Evolutionary conservation across 345 rosid species (phyloP).

Genomic region (Eucalyptus pauciflora): DNA sequence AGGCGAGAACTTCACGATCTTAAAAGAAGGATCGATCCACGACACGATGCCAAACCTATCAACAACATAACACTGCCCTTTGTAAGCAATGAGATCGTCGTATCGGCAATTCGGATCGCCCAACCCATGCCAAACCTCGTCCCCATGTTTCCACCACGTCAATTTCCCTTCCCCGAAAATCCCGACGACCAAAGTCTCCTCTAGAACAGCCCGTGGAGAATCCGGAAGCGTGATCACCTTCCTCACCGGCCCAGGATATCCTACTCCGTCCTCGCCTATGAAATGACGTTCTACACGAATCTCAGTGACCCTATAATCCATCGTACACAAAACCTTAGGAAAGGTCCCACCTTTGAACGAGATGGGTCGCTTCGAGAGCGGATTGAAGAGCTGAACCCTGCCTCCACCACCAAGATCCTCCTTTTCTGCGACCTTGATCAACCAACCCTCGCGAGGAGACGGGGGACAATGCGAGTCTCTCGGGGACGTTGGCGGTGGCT

Average conservation of each 20-base stretch:
- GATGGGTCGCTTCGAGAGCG: background rate
- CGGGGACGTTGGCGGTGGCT: background rate
- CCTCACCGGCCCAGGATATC: background rate
- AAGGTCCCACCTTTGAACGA: background rate
- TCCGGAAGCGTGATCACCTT: background rate
- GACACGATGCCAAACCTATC: background rate
- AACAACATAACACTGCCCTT: slow-evolving; percentile 3
- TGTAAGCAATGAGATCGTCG: background rate
- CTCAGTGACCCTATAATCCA: slow-evolving; percentile 2
- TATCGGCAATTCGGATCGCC: background rate
- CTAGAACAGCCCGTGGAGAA: background rate
- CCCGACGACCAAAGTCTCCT: background rate
- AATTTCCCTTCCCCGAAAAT: background rate
- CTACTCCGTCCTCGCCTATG: background rate
- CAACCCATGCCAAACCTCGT: background rate
- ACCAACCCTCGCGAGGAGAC: background rate
- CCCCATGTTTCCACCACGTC: background rate
- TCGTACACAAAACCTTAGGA: background rate
- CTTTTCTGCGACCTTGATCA: background rate
- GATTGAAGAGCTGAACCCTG: background rate
- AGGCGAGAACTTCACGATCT: background rate
- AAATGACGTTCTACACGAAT: background rate
- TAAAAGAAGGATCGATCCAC: background rate
- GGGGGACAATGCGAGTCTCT: background rate
- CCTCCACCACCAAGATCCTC: background rate